phyloP scores from a whole-genome alignment of 352 stramenopile species.

The Globisporangium alternatum region DNA sequence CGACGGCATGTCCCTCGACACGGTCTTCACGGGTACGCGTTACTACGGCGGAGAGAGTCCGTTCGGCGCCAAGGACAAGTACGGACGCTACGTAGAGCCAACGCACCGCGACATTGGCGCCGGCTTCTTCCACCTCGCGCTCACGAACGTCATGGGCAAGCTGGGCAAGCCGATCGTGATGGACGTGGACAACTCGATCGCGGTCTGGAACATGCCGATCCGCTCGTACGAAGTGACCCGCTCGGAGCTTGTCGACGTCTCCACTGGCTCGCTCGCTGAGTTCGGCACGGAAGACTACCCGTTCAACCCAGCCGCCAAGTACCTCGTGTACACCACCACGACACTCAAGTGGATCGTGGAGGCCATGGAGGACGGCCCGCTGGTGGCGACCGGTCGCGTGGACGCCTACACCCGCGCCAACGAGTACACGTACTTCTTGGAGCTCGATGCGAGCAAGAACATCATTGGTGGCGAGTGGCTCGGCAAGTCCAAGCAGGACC shows the following conservation, averaged over 20 bases:
- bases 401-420: constrained; percentile 8
- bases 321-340: constrained; percentile 39
- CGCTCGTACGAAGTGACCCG: constrained; percentile 33
- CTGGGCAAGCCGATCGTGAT: constrained; percentile 37
- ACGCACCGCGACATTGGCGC: constrained; percentile 47
- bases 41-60: constrained; percentile 26
- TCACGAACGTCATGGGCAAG: constrained; percentile 45
- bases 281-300: constrained; percentile 42
- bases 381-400: constrained; percentile 6
- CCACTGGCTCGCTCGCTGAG: constrained; percentile 29
- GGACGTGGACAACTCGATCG: constrained; percentile 28
- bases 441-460: constrained; percentile 13
- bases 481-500: constrained; percentile 8
- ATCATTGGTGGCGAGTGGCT: constrained; percentile 19
- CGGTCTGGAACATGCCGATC: constrained; percentile 58
- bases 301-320: constrained; percentile 41
- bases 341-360: constrained; percentile 42
- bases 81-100: constrained; percentile 37
- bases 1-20: constrained; percentile 31
- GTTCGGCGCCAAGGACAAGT: constrained; percentile 28
- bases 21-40: constrained; percentile 40
- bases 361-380: constrained; percentile 10
- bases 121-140: constrained; percentile 46
- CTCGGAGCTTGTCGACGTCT: constrained; percentile 19
- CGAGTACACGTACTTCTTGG: constrained; percentile 19